Evolutionary conservation across 805 yeast genomes (phyloP).

Genomic region (Kodamaea leandrae): DNA sequence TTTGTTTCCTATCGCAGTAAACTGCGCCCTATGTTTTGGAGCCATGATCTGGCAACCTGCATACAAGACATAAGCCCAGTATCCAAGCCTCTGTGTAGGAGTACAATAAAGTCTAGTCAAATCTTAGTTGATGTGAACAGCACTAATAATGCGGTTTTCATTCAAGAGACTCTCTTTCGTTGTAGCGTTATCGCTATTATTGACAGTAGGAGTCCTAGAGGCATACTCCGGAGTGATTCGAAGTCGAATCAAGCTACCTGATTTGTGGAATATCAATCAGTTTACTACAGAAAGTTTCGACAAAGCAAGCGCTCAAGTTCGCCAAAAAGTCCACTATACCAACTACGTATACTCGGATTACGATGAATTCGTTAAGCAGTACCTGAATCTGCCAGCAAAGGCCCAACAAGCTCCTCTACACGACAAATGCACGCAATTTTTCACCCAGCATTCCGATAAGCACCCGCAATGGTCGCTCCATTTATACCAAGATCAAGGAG

Average conservation of each 20-base stretch:
- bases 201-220: neutral
- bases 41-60: neutral
- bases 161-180: constrained; percentile 2
- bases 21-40: too few species aligned
- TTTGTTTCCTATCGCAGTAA: too few species aligned
- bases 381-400: constrained; percentile 4
- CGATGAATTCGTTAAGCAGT: constrained; percentile 16
- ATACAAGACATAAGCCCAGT: neutral
- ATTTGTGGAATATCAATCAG: neutral
- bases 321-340: constrained; percentile 21
- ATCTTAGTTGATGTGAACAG: neutral
- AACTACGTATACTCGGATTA: constrained; percentile 23
- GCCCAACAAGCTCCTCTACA: constrained; percentile 14
- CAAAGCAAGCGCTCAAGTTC: neutral
- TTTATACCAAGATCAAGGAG: constrained; percentile 4
- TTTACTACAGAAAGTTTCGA: constrained; percentile 1
- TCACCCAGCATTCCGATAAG: constrained; percentile 17
- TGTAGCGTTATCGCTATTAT: neutral
- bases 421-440: constrained; percentile 26
- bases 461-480: constrained; percentile 26
- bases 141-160: constrained; percentile 10
- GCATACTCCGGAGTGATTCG: neutral
- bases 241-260: neutral
- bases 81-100: neutral
- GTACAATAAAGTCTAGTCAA: neutral